Percentiles rank a stretch among this genome's conserved stretches.
Conservation (phyloP, 1,139 yeast genomes). For the Saccharomyces hybrid region DNA sequence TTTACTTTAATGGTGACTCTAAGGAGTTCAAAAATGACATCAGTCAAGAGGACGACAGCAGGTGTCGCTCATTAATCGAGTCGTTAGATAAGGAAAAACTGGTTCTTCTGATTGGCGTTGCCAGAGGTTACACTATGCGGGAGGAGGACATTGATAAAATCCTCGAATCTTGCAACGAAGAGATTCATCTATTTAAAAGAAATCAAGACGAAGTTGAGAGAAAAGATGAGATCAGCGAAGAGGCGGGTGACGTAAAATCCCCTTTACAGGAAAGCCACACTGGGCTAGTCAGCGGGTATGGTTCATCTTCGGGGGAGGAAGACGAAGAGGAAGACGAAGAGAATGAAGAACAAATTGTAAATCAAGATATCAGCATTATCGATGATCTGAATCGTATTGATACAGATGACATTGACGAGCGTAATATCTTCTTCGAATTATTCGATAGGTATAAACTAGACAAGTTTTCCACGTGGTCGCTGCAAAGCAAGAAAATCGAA, state of each 20-base stretch:
- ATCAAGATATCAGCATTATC: slow-evolving; percentile 1
- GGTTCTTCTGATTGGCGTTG: slow-evolving; percentile 37
- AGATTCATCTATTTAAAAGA: slow-evolving; percentile 8
- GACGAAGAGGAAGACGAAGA: slow-evolving; percentile 6
- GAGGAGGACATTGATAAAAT: slow-evolving; percentile 14
- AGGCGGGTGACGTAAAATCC: neutral
- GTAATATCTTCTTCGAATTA: slow-evolving; percentile 11
- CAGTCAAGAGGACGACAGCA: slow-evolving; percentile 20
- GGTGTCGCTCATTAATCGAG: slow-evolving; percentile 28
- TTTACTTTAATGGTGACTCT: slow-evolving; percentile 33
- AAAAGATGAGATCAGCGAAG: slow-evolving; percentile 3
- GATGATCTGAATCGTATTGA: neutral
- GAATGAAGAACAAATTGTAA: slow-evolving; percentile 1
- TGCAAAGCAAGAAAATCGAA: slow-evolving; percentile 18
- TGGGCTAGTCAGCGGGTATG: neutral
- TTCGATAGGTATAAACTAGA: slow-evolving; percentile 18
- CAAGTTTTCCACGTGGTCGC: slow-evolving; percentile 26
- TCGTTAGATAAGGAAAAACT: slow-evolving; percentile 33
- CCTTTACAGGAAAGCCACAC: neutral
- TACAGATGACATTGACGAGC: neutral
- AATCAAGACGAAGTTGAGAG: slow-evolving; percentile 4
- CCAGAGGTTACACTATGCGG: slow-evolving; percentile 36
- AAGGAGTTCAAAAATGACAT: neutral
- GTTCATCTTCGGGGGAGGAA: slow-evolving; percentile 3
- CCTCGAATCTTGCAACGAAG: slow-evolving; percentile 18